Conservation (phyloP, 495 filamentous ascomycete genomes). For the Friedmanniomyces endolithicus region DNA sequence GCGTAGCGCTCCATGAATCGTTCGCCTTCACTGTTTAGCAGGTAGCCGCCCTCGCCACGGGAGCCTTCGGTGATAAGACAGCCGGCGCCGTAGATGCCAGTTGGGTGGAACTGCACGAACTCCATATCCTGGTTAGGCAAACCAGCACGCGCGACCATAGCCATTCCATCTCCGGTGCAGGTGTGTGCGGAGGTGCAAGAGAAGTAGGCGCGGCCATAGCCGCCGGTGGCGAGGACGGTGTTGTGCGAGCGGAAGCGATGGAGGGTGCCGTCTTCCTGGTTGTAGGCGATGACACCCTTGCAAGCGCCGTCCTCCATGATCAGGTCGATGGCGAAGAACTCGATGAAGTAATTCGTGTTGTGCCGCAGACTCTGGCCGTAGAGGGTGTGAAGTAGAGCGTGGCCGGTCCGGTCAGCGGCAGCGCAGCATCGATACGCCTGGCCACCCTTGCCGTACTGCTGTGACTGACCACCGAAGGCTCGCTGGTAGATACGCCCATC, state of each 20-base stretch:
- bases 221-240: conserved; percentile 92
- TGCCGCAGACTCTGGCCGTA: conserved; percentile 93
- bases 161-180: conserved; percentile 97
- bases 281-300: conserved; percentile 92
- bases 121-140: conserved; percentile 98
- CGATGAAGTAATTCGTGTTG: conserved; percentile 99
- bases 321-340: conserved; percentile 94
- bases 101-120: conserved; percentile 99
- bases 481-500: conserved; percentile 97
- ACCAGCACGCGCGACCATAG: conserved; percentile 95
- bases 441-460: conserved; percentile 87
- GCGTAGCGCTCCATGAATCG: conserved; percentile 99
- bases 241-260: conserved; percentile 94
- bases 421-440: conserved; percentile 96
- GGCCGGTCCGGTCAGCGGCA: conserved; percentile 90
- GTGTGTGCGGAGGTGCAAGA: conserved; percentile 95
- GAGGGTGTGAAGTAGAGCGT: conserved; percentile 93
- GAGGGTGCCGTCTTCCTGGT: conserved; percentile 94
- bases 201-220: conserved; percentile 97
- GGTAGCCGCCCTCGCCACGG: conserved; percentile 94
- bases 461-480: conserved; percentile 93
- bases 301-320: conserved; percentile 95
- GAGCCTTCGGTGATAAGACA: conserved; percentile 97
- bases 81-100: conserved; percentile 96
- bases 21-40: conserved; percentile 92